A percentile compares a stretch with the other conserved stretches of the same genome.
phyloP scores from a whole-genome alignment of 345 rosid genomes.

The Iberis pinnata region DNA sequence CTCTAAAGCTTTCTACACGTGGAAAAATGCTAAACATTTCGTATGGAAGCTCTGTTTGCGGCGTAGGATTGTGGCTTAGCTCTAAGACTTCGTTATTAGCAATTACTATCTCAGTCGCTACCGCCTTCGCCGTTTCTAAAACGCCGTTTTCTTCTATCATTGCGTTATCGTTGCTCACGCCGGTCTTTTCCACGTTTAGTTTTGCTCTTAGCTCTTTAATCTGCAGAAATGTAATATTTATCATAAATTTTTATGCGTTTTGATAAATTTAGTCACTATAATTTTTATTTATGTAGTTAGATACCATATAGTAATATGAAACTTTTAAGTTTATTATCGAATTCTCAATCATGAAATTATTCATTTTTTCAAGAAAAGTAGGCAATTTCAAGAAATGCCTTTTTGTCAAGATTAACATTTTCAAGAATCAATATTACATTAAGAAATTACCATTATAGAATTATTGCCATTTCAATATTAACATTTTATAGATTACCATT shows the following conservation, averaged over 20 bases:
- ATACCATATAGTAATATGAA: background rate
- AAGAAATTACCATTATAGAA: no score
- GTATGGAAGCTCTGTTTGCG: constrained; percentile 34
- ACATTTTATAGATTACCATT: no score
- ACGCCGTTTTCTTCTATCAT: constrained; percentile 6
- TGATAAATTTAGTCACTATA: background rate
- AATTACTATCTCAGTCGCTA: background rate
- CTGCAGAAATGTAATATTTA: constrained; percentile 7
- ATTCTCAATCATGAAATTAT: no score
- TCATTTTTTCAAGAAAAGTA: no score
- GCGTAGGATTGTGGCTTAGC: background rate
- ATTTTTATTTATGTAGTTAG: no score
- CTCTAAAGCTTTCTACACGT: constrained; percentile 33
- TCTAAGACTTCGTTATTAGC: constrained; percentile 18
- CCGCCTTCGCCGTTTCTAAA: background rate
- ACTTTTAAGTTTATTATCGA: constrained; percentile 1
- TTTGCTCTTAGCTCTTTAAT: constrained; percentile 28
- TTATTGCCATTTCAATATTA: no score
- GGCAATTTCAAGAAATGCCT: no score
- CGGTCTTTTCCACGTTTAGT: constrained; percentile 6
- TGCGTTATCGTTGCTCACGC: background rate
- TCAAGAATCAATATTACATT: no score
- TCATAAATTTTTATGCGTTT: background rate
- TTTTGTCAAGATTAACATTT: no score
- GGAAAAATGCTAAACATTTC: constrained; percentile 42